Evolutionary conservation across 2,329 filamentous ascomycete species (phyloP), one percentile per base, ranked within the genome.

Genomic region (Penicillium aurantiogriseum): DNA sequence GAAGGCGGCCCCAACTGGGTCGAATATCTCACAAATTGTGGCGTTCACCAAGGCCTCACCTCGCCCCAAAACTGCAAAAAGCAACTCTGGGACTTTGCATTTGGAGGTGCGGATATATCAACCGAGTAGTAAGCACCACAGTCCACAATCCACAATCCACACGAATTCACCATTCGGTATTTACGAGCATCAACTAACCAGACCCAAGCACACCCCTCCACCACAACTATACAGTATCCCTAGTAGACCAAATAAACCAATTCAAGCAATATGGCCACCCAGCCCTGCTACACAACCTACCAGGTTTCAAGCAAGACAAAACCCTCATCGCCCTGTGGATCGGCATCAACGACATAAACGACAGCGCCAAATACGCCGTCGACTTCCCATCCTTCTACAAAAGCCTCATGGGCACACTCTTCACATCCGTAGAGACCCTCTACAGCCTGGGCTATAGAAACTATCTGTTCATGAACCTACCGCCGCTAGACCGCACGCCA

Each of bases 61-160:
- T 70, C 73, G 2, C 81, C 80, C 2, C 66, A 67, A 27, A 69
- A 70, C 21, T 84, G 82, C 63, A 60, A 73, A 10, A 73, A 70
- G 11, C 79, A 83, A 51, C 72, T 85, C 0, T 85, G 82, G 82
- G 78, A 84, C 55, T 84, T 84, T 63, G 81, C 82, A 0, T 84
- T 83, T 58, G 81, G 79, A 1, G 82, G 82, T 3, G 75, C 80
- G 0, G 80, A 84, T 54, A 76, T 83, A 19, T 78, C 78, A 7
- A 71, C 71, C 9, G 68, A 74, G 55, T 76, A 73, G 74, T 77
- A 58, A 58, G 70, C 51, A 19, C n/a, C 11, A 57, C 21, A 17
- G 3, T 5, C 13, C 2, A 21, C 2, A 23, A 21, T 9, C 13
- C 2, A 21, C 2, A 23, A 21, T 40, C 21, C 2, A 33, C 13